Percentiles rank a stretch among this genome's conserved stretches.
Conservation (phyloP, 176 grass and related monocot genomes). For the Bonia amplexicaulis region DNA sequence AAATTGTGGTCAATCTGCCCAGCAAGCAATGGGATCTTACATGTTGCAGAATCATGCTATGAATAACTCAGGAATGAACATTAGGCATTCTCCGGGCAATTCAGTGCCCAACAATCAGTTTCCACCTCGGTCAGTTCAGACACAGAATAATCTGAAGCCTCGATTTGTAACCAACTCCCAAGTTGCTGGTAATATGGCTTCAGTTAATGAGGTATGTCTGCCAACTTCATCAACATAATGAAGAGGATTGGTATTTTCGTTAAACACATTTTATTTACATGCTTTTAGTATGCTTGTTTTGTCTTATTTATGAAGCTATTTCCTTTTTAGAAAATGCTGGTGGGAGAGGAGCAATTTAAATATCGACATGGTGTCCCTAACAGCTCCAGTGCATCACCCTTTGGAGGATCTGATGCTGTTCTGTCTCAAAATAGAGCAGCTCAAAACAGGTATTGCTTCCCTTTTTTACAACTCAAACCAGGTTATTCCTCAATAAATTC, state of each 20-base stretch:
- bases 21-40: constrained; percentile 45
- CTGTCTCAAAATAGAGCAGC: constrained; percentile 61
- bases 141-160: constrained; percentile 51
- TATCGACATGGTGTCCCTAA: constrained; percentile 40
- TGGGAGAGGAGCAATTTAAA: constrained; percentile 57
- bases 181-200: constrained; percentile 39
- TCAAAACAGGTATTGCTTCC: constrained; percentile 64
- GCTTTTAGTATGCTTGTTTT: background rate
- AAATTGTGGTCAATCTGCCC: constrained; percentile 33
- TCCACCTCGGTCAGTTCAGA: constrained; percentile 46
- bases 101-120: constrained; percentile 36
- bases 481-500: background rate
- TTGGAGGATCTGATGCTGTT: constrained; percentile 53
- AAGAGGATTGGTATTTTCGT: constrained; percentile 4
- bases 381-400: constrained; percentile 47
- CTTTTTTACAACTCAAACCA: background rate
- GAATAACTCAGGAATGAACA: constrained; percentile 58
- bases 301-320: constrained; percentile 19
- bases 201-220: constrained; percentile 60
- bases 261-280: background rate
- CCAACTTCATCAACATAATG: background rate
- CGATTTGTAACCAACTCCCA: constrained; percentile 48
- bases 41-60: constrained; percentile 54
- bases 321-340: constrained; percentile 50
- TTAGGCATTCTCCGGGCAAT: constrained; percentile 39